Evolutionary conservation across 2,329 filamentous ascomycete genomes (phyloP).

Genomic region (Colletotrichum orchidophilum): DNA sequence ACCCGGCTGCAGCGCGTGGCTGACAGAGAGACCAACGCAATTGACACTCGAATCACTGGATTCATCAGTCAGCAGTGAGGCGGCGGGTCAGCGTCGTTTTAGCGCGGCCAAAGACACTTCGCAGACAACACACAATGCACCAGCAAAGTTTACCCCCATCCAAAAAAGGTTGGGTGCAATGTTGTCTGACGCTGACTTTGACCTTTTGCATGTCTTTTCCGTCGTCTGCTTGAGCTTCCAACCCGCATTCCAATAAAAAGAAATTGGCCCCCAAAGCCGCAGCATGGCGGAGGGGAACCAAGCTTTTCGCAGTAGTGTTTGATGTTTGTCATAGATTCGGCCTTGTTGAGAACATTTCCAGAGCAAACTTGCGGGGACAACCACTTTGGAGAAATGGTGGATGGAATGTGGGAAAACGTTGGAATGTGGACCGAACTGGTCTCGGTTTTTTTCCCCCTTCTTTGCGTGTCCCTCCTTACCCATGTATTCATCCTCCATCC

Average conservation of each 20-base stretch:
- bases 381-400: background rate
- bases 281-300: background rate
- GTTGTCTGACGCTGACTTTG: background rate
- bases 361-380: background rate
- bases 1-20: background rate
- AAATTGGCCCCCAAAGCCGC: background rate
- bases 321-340: constrained; percentile 18
- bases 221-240: background rate
- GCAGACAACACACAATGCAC: background rate
- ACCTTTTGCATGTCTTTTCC: too few relatives aligned
- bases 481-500: background rate
- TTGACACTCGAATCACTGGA: background rate
- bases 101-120: background rate
- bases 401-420: constrained; percentile 3
- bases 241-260: background rate
- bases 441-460: background rate
- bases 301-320: constrained; percentile 25
- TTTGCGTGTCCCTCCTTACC: background rate
- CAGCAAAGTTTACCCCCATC: background rate
- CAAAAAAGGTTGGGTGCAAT: background rate
- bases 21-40: background rate
- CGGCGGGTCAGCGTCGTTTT: constrained; percentile 10
- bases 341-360: background rate
- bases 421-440: constrained; percentile 19
- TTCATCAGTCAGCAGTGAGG: constrained; percentile 13